phyloP scores from a whole-genome alignment of 139 green algal species.

The Gonium pectorale region DNA sequence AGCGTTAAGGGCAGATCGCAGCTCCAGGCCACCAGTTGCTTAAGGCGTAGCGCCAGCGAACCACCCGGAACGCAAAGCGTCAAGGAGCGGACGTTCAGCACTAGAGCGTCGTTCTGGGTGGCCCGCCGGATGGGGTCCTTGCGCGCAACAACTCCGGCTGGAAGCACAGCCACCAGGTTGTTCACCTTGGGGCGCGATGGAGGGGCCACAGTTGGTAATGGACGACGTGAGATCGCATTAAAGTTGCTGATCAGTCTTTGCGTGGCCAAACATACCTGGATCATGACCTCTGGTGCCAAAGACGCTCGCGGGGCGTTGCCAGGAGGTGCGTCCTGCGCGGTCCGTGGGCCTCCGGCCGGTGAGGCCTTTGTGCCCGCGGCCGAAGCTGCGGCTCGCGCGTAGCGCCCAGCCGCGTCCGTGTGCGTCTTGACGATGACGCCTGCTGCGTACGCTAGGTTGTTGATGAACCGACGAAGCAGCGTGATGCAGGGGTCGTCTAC shows the following conservation, averaged over 20 bases:
- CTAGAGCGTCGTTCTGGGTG: constrained; percentile 30
- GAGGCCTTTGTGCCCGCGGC: no score
- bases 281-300: neutral
- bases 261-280: constrained; percentile 27
- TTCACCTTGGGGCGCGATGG: constrained; percentile 30
- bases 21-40: no score
- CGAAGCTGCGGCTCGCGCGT: no score
- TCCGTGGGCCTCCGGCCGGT: no score
- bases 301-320: no score
- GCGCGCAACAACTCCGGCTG: neutral
- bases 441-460: constrained; percentile 37
- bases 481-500: constrained; percentile 14
- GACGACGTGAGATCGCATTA: neutral
- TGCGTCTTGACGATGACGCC: neutral
- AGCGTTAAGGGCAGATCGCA: no score
- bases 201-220: neutral
- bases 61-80: constrained; percentile 24
- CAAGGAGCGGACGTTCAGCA: neutral
- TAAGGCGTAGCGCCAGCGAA: neutral
- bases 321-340: no score
- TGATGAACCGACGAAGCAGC: constrained; percentile 24
- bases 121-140: constrained; percentile 21
- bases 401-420: neutral
- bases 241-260: no score
- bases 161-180: constrained; percentile 31